Evolutionary conservation across 2,329 filamentous ascomycete species (phyloP).

Genomic region (Rhinocladiella mackenziei): DNA sequence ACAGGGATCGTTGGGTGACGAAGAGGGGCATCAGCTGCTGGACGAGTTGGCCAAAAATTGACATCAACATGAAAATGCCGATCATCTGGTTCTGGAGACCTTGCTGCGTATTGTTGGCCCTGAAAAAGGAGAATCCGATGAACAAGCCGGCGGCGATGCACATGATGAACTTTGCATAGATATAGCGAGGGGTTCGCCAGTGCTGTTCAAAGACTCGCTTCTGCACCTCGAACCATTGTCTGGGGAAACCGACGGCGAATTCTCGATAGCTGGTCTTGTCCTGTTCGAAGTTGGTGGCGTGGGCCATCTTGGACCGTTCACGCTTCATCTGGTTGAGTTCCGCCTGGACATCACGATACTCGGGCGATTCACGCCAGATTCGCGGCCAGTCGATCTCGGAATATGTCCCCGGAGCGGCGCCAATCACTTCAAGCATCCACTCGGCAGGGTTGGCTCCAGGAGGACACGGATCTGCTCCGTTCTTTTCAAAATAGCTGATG

Average conservation of each 20-base stretch:
- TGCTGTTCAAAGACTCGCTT: constrained; percentile 82
- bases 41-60: constrained; percentile 62
- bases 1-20: constrained; percentile 54
- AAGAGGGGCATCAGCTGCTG: constrained; percentile 55
- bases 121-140: constrained; percentile 79
- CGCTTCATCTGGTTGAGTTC: constrained; percentile 57
- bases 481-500: constrained; percentile 70
- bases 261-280: too few relatives aligned
- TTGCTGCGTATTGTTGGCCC: constrained; percentile 66
- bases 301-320: constrained; percentile 45
- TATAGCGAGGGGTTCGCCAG: constrained; percentile 79
- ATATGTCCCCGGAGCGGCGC: constrained; percentile 57
- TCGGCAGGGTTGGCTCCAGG: constrained; percentile 72
- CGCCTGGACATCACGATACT: constrained; percentile 52
- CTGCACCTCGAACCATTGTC: constrained; percentile 65
- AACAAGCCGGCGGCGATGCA: constrained; percentile 70
- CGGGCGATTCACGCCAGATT: constrained; percentile 56
- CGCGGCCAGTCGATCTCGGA: constrained; percentile 61
- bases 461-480: constrained; percentile 63
- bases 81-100: constrained; percentile 90
- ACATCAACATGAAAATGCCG: constrained; percentile 76
- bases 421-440: constrained; percentile 35
- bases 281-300: too few relatives aligned
- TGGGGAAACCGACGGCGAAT: constrained; percentile 69
- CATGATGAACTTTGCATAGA: constrained; percentile 76